These are phyloP conservation scores for Citrus hindsii DNA, from an alignment of 345 rosid species.

Conservation along the genomic window DNA sequence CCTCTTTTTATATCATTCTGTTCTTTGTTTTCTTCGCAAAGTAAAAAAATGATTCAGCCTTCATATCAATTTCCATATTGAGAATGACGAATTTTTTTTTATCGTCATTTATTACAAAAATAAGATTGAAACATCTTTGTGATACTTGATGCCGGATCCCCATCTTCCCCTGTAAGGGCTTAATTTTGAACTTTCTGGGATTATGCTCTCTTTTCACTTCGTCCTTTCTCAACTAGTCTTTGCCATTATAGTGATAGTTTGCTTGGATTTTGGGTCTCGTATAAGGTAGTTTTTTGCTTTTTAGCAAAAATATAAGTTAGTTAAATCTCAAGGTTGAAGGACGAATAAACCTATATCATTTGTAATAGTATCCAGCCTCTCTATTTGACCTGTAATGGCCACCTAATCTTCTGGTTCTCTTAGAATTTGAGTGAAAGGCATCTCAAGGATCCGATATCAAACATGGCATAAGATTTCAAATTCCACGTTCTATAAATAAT, in stretches of 20 bases:
- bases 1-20: not conserved
- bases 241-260: not conserved
- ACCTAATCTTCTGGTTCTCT: not conserved
- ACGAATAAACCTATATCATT: too few species aligned
- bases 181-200: too few species aligned
- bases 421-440: not conserved
- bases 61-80: not conserved
- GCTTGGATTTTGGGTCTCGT: not conserved
- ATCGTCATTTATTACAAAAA: not conserved
- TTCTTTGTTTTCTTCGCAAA: not conserved
- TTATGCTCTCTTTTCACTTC: too few species aligned
- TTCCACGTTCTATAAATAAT: not conserved
- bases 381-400: not conserved
- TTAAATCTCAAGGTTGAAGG: too few species aligned
- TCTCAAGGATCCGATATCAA: not conserved
- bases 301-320: too few species aligned
- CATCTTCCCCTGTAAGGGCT: not conserved
- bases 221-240: too few species aligned
- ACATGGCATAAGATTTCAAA: not conserved
- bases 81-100: not conserved
- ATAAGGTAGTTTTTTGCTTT: too few species aligned
- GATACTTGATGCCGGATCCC: not conserved
- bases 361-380: too few species aligned
- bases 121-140: not conserved
- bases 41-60: not conserved